Conservation (phyloP, 2,329 filamentous ascomycete genomes). For the Bipolaris gigantea region DNA sequence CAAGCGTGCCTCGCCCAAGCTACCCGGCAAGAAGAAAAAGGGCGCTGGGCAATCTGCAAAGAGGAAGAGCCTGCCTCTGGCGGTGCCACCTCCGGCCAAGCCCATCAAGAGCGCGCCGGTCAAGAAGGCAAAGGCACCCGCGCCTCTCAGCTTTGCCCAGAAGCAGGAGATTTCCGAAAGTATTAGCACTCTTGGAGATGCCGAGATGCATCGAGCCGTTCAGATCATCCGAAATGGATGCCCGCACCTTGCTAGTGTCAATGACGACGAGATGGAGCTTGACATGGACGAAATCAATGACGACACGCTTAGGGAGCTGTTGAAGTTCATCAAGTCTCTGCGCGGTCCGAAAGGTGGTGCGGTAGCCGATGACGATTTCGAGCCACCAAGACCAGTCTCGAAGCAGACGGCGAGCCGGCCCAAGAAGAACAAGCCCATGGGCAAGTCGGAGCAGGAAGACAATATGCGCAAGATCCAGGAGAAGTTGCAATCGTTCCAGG, state of each 20-base stretch:
- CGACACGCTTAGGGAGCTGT: constrained; percentile 58
- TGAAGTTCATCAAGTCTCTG: constrained; percentile 55
- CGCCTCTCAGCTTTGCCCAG: constrained; percentile 73
- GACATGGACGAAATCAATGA: constrained; percentile 63
- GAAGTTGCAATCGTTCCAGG: constrained; percentile 52
- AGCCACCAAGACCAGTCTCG: constrained; percentile 46
- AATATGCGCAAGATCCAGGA: constrained; percentile 66
- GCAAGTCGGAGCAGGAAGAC: constrained; percentile 69
- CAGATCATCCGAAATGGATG: constrained; percentile 86
- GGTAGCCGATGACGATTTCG: constrained; percentile 54
- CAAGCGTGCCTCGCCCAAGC: constrained; percentile 61
- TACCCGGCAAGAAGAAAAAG: constrained; percentile 51
- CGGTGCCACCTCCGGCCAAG: constrained; percentile 37
- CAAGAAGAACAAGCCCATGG: constrained; percentile 78
- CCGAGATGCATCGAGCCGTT: constrained; percentile 78
- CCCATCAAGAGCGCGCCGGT: constrained; percentile 47
- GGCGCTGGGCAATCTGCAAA: constrained; percentile 21
- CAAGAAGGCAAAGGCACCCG: constrained; percentile 57
- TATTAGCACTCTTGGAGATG: constrained; percentile 77
- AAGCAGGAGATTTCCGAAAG: constrained; percentile 90
- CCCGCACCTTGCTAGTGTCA: constrained; percentile 63
- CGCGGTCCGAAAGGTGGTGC: constrained; percentile 41
- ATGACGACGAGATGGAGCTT: constrained; percentile 65
- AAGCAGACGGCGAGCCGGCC: constrained; percentile 54
- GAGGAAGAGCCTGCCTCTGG: constrained; percentile 33